phyloP scores from a whole-genome alignment of 2,329 filamentous ascomycete genomes.

The Alternaria longipes region DNA sequence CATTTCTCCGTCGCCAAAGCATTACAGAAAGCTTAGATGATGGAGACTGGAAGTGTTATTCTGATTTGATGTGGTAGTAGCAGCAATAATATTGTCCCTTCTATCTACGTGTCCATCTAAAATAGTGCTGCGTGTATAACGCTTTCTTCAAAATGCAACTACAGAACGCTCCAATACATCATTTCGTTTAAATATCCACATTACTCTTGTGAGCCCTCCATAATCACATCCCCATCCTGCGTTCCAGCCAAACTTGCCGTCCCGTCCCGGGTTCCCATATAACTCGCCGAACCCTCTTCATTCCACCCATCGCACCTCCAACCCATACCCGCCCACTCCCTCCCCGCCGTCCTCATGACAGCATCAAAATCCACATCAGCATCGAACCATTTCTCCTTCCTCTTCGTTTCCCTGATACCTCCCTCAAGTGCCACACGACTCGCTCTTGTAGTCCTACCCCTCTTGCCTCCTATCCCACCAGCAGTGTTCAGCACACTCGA shows the following conservation, averaged over 20 bases:
- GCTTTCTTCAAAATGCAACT: neutral
- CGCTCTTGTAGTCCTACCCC: conserved; percentile 75
- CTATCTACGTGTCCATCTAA: neutral
- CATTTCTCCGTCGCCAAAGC: too few species aligned
- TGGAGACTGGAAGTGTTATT: neutral
- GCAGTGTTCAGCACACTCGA: conserved; percentile 68
- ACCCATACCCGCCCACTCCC: conserved; percentile 51
- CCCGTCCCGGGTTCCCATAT: neutral
- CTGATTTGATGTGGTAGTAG: neutral
- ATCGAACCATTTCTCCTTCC: conserved; percentile 77
- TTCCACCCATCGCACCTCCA: conserved; percentile 16
- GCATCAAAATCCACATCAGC: conserved; percentile 66
- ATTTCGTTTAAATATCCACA: neutral
- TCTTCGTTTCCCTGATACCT: conserved; percentile 70
- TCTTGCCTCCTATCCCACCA: conserved; percentile 62
- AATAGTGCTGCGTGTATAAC: neutral
- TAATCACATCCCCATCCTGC: conserved; percentile 11
- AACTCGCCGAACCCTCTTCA: conserved; percentile 6
- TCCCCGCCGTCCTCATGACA: conserved; percentile 70
- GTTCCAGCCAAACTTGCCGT: conserved; percentile 21
- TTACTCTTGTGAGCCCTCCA: neutral
- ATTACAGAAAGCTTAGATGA: too few species aligned
- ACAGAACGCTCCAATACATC: neutral
- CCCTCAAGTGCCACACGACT: conserved; percentile 82
- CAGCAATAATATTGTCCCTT: neutral